These are phyloP conservation scores for Alternaria infectoria DNA, from an alignment of 2,329 filamentous ascomycete species.

Conservation along the genomic window DNA sequence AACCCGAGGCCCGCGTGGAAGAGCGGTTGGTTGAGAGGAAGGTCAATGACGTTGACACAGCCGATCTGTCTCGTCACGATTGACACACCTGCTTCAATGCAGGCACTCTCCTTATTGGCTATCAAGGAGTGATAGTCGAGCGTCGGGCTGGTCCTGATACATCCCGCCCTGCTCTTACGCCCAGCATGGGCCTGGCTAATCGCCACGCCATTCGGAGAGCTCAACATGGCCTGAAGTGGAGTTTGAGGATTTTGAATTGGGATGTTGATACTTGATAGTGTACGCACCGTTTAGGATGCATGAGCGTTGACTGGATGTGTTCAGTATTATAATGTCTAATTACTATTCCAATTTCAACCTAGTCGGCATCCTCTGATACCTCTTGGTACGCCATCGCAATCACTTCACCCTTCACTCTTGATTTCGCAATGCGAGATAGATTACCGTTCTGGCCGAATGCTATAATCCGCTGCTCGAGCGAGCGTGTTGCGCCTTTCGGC, in stretches of 20 bases:
- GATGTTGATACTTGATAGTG: background rate
- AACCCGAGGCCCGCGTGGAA: background rate
- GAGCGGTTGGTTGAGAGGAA: background rate
- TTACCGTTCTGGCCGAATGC: background rate
- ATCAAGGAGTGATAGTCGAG: background rate
- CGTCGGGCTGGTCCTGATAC: background rate
- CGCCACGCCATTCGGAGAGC: background rate
- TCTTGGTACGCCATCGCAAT: background rate
- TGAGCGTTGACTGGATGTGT: background rate
- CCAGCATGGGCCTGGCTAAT: background rate
- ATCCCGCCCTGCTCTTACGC: background rate
- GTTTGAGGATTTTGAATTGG: background rate
- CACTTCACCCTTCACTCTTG: rapidly evolving
- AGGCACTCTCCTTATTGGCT: background rate
- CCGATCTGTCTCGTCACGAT: background rate
- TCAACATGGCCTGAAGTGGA: background rate
- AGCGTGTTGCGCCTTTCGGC: background rate
- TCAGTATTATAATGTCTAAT: background rate
- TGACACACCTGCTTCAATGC: background rate
- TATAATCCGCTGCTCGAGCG: background rate
- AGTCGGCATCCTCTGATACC: background rate
- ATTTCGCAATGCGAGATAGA: background rate
- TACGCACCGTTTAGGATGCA: background rate
- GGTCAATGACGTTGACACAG: background rate
- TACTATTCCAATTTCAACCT: background rate